These are phyloP conservation scores for Fragaria nilgerrensis DNA, from an alignment of 306 rosid genomes.

Conservation along the genomic window DNA sequence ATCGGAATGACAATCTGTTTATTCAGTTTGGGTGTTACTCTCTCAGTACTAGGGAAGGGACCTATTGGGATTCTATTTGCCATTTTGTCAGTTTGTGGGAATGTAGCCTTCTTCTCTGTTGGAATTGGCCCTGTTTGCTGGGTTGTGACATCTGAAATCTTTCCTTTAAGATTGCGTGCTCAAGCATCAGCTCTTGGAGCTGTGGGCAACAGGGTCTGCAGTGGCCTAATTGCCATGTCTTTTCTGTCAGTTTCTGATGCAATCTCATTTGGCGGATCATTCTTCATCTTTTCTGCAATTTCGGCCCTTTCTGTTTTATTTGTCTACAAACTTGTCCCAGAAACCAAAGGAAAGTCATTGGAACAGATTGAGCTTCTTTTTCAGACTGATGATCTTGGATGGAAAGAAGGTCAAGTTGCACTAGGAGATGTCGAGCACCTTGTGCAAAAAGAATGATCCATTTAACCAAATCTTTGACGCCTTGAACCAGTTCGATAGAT, in stretches of 20 bases:
- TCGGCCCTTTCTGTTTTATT: conserved; percentile 69
- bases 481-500: conserved; percentile 14
- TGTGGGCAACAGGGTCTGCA: conserved; percentile 79
- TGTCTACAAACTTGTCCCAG: conserved; percentile 63
- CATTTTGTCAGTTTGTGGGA: conserved; percentile 71
- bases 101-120: conserved; percentile 92
- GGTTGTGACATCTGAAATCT: conserved; percentile 90
- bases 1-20: conserved; percentile 92
- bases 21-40: conserved; percentile 52
- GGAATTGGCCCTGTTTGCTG: conserved; percentile 95
- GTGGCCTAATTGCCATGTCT: conserved; percentile 91
- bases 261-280: conserved; percentile 59
- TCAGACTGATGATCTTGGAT: conserved; percentile 50
- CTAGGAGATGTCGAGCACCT: conserved; percentile 84
- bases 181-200: conserved; percentile 90
- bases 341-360: conserved; percentile 89
- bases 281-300: conserved; percentile 67
- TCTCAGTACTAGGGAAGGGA: conserved; percentile 53
- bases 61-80: conserved; percentile 44
- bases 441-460: conserved; percentile 53
- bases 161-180: conserved; percentile 79
- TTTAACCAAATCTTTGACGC: conserved; percentile 1
- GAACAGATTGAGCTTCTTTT: conserved; percentile 84
- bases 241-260: conserved; percentile 66
- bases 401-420: conserved; percentile 52